Evolutionary conservation across 2,329 filamentous ascomycete species (phyloP), one percentile per base, ranked within the genome.

Genomic region (Graphiopsis chlorocephala): DNA sequence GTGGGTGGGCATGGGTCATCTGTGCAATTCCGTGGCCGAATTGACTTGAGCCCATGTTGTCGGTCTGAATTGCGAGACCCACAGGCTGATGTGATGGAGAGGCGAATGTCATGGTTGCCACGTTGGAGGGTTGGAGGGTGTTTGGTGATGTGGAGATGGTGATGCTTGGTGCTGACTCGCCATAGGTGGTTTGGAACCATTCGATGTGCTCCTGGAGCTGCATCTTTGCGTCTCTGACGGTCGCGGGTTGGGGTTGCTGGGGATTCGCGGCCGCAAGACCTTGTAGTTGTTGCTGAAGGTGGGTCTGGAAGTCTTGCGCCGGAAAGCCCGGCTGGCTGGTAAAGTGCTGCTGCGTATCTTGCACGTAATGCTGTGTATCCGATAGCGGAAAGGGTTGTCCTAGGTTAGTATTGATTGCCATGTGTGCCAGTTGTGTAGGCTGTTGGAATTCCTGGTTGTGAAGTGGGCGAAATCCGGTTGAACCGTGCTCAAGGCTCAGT

Each of bases 331-430:
- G 90, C 87, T 90, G 88, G 86, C 86, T 86, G 85, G 88, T 85
- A 86, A 87, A 87, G 84, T 93, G 91, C 88, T 91, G 88, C 87
- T 94, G 92, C 88, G 90, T 86, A 91, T 91, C 90, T 89, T 89
- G 90, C 88, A 92, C 86, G 82, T 87, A 85, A 86, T 92, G 90
- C 86, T 93, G 90, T 85, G 82, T 81, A 85, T 92, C 89, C 84
- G 82, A 80, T 81, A 85, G 78, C 79, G 63, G 56, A 60, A 80
- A 64, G n/a, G 38, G 82, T 80, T 82, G 80, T 84, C 82, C 83
- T 83, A 78, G 74, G 83, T 85, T 85, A 85, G 83, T 84, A 63
- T 69, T 68, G 61, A 25, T 55, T 64, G 61, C 61, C 38, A 38
- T 33, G 31, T 69, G 68, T 67, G 71, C 64, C 67, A 68, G 70